Percentiles rank a stretch among this genome's conserved stretches.
Conservation (phyloP, 345 rosid species). For the Melaleuca alternifolia region DNA sequence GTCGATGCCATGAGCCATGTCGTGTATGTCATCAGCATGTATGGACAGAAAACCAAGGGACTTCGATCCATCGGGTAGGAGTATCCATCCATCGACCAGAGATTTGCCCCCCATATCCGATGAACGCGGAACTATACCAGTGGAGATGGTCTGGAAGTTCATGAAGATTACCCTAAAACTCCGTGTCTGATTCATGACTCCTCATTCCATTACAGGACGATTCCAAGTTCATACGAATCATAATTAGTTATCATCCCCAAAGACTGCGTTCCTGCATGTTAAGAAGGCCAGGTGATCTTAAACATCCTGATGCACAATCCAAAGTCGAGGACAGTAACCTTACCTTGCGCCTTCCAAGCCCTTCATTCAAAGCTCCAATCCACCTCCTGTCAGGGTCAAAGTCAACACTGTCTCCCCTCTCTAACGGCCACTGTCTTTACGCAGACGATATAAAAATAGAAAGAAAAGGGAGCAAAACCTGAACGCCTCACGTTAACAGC, state of each 20-base stretch:
- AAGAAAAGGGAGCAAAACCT: background rate
- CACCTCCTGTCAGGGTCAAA: background rate
- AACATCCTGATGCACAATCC: background rate
- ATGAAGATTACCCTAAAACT: background rate
- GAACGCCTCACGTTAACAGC: background rate
- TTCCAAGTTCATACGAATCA: background rate
- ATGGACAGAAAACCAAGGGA: background rate
- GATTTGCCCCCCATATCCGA: background rate
- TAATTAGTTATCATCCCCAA: background rate
- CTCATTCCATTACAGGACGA: background rate
- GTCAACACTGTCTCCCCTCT: background rate
- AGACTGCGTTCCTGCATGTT: background rate
- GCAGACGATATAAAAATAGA: fast-evolving
- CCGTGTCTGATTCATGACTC: background rate
- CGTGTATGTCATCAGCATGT: background rate
- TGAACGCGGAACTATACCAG: background rate
- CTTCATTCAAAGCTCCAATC: background rate
- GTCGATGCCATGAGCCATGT: background rate
- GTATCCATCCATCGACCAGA: too few relatives aligned
- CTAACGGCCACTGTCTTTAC: background rate
- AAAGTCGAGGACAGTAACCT: background rate
- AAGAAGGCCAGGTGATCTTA: background rate
- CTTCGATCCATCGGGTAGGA: background rate
- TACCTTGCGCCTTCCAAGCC: background rate
- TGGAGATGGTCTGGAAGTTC: background rate